Base-by-base conservation (phyloP, 768 basidiomycete species). In the Rhodotorula kratochvilovae region DNA sequence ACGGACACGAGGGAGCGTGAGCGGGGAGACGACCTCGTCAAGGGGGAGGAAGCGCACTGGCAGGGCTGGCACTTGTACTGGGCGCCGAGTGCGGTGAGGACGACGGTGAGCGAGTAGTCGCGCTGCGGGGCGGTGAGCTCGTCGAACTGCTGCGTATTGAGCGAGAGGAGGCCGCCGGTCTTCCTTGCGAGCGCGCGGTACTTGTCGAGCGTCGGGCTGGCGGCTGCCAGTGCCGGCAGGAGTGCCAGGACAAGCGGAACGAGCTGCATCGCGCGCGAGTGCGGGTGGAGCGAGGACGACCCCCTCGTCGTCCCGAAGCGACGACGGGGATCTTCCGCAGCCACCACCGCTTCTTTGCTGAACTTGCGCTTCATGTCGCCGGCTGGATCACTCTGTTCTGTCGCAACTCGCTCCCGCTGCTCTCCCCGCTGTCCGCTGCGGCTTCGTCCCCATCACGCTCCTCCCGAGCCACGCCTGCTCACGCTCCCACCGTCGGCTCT, bases 61-160 rank as follows among this genome's bases (percentile, higher is more conserved):
- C 96, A 99, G 57, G 94, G 95, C n/a, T 79, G 80, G 80, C 96
- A 99, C 80, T 88, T 89, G 78, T 91, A 87, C 72, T 87, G 85
- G 17, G 86, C 82, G 76, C 88, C 88, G 71, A 96, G 80, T 0
- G 96, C 96, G 2, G 96, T 99, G 79, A 98, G 85, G 21, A 92
- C 88, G 63, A 99, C 83, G 8, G 88, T 84, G n/a, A 88, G 87
- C 3, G 90, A 89, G 89, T 94, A 99, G 74, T 88, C 87, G 71
- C 96, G 88, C 16, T 88, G 85, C 11, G 85, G 81, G 5, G 88
- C 66, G 23, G 78, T 88, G 35, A 98, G 81, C 66, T 93, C 83
- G 78, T 93, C 90, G 81, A 87, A 99, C 5, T 85, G 83, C 39
- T 83, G 83, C 39, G 87, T 82, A 81, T 94, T 85, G 77, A 97